Evolutionary conservation across 768 basidiomycete species (phyloP).

Genomic region (Podaxis mareebaensis): DNA sequence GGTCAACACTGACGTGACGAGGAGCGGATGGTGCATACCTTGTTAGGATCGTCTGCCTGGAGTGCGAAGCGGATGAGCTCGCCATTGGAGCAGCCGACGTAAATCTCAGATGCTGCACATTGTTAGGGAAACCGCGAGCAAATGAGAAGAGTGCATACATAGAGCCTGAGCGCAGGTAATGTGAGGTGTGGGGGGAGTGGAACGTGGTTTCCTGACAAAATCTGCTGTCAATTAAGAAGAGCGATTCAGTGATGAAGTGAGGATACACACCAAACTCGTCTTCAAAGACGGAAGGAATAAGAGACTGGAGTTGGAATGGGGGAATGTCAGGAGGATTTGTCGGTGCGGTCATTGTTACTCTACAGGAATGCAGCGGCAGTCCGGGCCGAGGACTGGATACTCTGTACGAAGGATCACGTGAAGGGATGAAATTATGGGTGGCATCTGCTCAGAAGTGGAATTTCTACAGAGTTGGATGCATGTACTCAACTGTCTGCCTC

Average conservation of each 20-base stretch:
- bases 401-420: background rate
- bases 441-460: background rate
- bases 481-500: background rate
- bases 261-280: background rate
- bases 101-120: slow-evolving; percentile 73
- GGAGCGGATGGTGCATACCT: slow-evolving; percentile 32
- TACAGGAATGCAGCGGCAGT: background rate
- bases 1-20: background rate
- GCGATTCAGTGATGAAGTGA: background rate
- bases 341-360: background rate
- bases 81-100: slow-evolving; percentile 84
- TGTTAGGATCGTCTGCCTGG: slow-evolving; percentile 54
- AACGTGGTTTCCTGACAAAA: background rate
- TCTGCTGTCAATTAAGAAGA: slow-evolving; percentile 11
- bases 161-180: slow-evolving; percentile 59
- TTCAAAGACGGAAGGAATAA: slow-evolving; percentile 29
- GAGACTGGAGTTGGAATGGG: slow-evolving; percentile 57
- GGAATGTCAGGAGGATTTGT: slow-evolving; percentile 35
- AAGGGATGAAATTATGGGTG: background rate
- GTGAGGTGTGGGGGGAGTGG: slow-evolving; percentile 16
- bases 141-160: slow-evolving; percentile 36
- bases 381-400: background rate
- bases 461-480: background rate
- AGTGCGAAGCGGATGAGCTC: slow-evolving; percentile 79
- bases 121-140: background rate